Conservation (phyloP, 805 yeast species). For the Yamadazyma laniorum region DNA sequence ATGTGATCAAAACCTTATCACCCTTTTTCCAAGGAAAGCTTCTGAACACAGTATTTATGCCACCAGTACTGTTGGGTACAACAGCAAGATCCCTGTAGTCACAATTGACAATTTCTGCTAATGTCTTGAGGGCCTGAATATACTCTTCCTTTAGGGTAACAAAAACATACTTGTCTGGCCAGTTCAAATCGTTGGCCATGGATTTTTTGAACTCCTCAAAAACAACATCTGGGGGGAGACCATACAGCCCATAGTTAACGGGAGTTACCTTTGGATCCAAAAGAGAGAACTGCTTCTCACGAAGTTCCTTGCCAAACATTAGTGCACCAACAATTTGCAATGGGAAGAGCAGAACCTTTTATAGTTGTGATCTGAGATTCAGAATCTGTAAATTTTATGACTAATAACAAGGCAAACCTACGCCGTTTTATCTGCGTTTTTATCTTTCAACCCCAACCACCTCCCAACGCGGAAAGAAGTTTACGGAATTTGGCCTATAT, state of each 20-base stretch:
- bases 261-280: slow-evolving; percentile 41
- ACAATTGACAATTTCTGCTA: slow-evolving; percentile 42
- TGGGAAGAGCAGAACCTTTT: too few species aligned
- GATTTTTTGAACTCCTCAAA: slow-evolving; percentile 32
- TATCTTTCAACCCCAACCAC: too few species aligned
- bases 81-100: slow-evolving; percentile 50
- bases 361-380: too few species aligned
- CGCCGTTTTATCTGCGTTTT: too few species aligned
- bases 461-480: too few species aligned
- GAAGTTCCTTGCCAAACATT: slow-evolving; percentile 51
- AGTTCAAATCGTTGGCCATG: slow-evolving; percentile 23
- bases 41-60: slow-evolving; percentile 55
- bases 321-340: too few species aligned
- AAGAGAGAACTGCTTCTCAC: slow-evolving; percentile 44
- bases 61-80: slow-evolving; percentile 59
- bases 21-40: slow-evolving; percentile 50
- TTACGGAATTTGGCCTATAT: too few species aligned
- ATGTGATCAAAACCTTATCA: slow-evolving; percentile 50
- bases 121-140: slow-evolving; percentile 35
- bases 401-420: too few species aligned
- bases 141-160: slow-evolving; percentile 26
- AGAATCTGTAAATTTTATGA: too few species aligned
- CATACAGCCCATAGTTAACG: slow-evolving; percentile 67
- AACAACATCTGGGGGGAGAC: slow-evolving; percentile 52
- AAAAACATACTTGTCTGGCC: slow-evolving; percentile 49